These are phyloP conservation scores for Rhazya stricta DNA, from an alignment of 257 asterid species.

Conservation along the genomic window DNA sequence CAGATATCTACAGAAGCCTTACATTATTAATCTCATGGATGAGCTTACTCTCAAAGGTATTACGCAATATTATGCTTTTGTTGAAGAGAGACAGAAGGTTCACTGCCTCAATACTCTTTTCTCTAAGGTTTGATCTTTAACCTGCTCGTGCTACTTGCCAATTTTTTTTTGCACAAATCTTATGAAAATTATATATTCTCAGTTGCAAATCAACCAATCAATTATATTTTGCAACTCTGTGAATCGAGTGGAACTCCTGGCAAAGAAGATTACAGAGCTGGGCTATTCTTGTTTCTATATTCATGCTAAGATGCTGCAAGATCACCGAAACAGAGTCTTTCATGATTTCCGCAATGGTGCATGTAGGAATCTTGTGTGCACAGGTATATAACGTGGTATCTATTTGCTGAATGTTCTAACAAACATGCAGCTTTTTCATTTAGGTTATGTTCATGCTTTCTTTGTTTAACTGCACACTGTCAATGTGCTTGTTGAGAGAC, in stretches of 20 bases:
- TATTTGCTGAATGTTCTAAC: neutral
- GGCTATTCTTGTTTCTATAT: constrained; percentile 80
- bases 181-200: constrained; percentile 18
- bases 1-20: constrained; percentile 61
- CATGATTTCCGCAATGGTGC: constrained; percentile 89
- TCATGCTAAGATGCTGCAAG: constrained; percentile 83
- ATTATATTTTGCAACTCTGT: constrained; percentile 80
- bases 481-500: neutral
- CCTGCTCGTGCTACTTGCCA: neutral
- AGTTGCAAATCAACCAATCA: constrained; percentile 83
- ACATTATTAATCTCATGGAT: constrained; percentile 85
- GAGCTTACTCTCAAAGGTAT: constrained; percentile 93
- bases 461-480: neutral
- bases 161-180: neutral
- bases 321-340: constrained; percentile 74
- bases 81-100: constrained; percentile 89
- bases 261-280: constrained; percentile 76
- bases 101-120: constrained; percentile 87
- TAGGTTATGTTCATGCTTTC: neutral
- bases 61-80: constrained; percentile 84
- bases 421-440: neutral
- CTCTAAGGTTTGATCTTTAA: constrained; percentile 49
- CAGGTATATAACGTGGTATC: constrained; percentile 43
- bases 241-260: constrained; percentile 71
- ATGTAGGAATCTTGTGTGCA: constrained; percentile 95